Evolutionary conservation across 2,329 filamentous ascomycete species (phyloP).

Genomic region (Didymosphaeria variabile): DNA sequence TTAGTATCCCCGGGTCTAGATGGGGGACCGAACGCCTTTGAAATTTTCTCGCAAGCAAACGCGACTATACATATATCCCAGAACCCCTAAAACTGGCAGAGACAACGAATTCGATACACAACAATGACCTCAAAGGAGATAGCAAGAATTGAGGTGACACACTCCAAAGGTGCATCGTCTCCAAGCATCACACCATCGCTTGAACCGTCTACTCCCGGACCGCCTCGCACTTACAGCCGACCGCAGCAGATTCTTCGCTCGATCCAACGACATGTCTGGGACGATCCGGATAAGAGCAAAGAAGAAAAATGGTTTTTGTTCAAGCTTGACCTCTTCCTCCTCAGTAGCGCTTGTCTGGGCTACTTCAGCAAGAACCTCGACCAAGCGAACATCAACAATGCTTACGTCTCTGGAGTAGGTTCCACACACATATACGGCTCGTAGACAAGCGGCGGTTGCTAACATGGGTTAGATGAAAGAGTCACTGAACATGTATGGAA

Average conservation of each 20-base stretch:
- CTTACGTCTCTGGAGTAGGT: conserved; percentile 42
- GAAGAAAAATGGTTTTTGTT: conserved; percentile 39
- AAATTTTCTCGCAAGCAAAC: neutral
- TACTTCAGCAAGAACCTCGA: conserved; percentile 42
- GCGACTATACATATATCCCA: neutral
- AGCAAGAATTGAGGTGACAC: neutral
- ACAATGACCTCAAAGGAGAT: neutral
- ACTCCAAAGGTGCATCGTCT: neutral
- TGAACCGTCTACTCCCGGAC: neutral
- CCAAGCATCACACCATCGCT: neutral
- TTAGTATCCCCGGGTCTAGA: neutral
- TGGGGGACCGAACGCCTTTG: neutral
- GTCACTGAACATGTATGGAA: conserved; percentile 38
- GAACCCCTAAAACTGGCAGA: neutral
- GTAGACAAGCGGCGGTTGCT: conserved; percentile 6
- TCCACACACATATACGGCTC: neutral
- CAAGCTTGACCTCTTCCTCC: conserved; percentile 40
- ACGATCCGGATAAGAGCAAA: conserved; percentile 28
- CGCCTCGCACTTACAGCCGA: conserved; percentile 16
- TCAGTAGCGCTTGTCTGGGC: conserved; percentile 35
- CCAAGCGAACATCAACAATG: conserved; percentile 40
- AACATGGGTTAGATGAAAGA: conserved; percentile 36
- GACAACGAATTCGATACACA: neutral
- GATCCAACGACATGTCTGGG: conserved; percentile 32
- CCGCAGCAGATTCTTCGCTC: conserved; percentile 23